Base-by-base conservation (phyloP, 148 eudicot genomes). In the Salicornia ramosissima region DNA sequence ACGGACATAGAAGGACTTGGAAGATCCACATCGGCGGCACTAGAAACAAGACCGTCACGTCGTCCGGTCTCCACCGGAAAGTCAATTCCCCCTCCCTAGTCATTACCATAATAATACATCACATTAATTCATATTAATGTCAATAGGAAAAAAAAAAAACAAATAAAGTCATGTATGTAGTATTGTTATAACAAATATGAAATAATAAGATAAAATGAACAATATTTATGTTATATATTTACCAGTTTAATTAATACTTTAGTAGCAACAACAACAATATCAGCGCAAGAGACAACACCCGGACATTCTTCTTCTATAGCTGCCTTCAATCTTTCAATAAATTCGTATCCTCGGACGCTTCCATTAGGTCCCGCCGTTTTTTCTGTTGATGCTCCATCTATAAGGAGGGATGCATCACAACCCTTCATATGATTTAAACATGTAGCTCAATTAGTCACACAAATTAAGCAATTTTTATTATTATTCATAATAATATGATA, bases 41-140 rank as follows among this genome's bases (percentile, higher is more conserved):
- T 58, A 0, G 80, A 77, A 26, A 49, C 53, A 10, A 24, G 54
- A 31, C 80, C 80, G 13, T 77, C 80, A 3, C 50, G 57, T 50
- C 80, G 40, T n/a, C 80, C 80, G 0, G 80, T 77, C 65, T 71
- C 53, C 0, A 77, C 80, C 0, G 53, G 36, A 43, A 25, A 71
- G 2, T 71, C 67, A 22, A 74, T 67, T 16, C 80, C 80, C 58
- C 75, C 75, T 49, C 75, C 75, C 80, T 77, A 24, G 43, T 42
- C 0, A 7, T 16, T 21, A 21, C 34, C 16, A 34, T 14, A 15
- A 4, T 19, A 31, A 36, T 8, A 36, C 4, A 3, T 36, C 64
- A 19, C 7, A 15, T 59, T 59, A 31, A 2, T 30, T 0, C 31
- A 33, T 10, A 2, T 24, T 30, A 6, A 18, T 33, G 22, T 16